A percentile compares a stretch with the other conserved stretches of the same genome.
These are phyloP conservation scores for Leptoxyphium fumago DNA, from an alignment of 2,329 filamentous ascomycete genomes.

Conservation along the genomic window DNA sequence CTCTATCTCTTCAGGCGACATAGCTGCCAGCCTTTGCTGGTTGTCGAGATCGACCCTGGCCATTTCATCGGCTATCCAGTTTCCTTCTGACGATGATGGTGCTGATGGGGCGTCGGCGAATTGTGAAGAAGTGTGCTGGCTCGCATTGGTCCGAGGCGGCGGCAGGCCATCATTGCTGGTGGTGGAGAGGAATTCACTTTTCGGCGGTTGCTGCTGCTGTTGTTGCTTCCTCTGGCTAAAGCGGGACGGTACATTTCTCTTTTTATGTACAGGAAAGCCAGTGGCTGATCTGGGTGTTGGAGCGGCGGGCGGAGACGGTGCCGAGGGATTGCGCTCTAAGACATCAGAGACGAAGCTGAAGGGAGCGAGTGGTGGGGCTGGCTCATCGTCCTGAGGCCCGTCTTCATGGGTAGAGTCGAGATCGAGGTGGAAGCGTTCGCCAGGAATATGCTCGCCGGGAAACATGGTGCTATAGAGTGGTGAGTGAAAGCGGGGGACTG, in stretches of 20 bases:
- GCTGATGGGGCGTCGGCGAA: not conserved
- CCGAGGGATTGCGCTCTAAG: slow-evolving; percentile 52
- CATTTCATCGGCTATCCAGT: slow-evolving; percentile 43
- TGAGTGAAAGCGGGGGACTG: no score
- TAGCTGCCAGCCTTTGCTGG: slow-evolving; percentile 51
- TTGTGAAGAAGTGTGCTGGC: not conserved
- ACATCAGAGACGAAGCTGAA: slow-evolving; percentile 55
- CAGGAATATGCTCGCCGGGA: slow-evolving; percentile 12
- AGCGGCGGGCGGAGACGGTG: slow-evolving; percentile 46
- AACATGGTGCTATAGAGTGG: no score
- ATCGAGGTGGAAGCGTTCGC: slow-evolving; percentile 47
- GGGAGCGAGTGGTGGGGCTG: slow-evolving; percentile 12
- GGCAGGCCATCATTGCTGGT: not conserved
- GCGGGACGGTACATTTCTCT: slow-evolving; percentile 54
- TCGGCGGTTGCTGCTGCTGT: not conserved
- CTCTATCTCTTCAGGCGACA: slow-evolving; percentile 72
- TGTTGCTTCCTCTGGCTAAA: slow-evolving; percentile 53
- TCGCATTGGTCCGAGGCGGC: not conserved
- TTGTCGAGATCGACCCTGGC: slow-evolving; percentile 73
- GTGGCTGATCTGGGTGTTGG: slow-evolving; percentile 40
- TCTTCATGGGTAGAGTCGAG: slow-evolving; percentile 32
- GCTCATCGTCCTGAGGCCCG: slow-evolving; percentile 2
- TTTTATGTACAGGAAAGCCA: slow-evolving; percentile 84
- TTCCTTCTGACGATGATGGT: not conserved
- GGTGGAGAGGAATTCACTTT: no score